Conservation (phyloP, 1,284 basidiomycete genomes). For the Boletellus deceptivus region DNA sequence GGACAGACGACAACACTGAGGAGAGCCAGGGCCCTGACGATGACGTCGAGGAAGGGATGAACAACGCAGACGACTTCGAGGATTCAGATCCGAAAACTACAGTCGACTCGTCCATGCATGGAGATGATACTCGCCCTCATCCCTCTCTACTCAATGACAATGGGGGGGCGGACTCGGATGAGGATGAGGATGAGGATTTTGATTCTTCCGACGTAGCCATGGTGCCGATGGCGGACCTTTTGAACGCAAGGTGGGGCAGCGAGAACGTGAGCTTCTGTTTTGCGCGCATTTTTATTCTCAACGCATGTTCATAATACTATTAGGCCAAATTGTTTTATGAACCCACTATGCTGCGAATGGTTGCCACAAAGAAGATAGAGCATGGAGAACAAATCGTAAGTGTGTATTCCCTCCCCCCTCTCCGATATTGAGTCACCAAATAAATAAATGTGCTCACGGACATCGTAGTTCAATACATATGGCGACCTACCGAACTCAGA, state of each 20-base stretch:
- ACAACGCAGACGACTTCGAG: slow-evolving; percentile 27
- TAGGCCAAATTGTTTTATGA: slow-evolving; percentile 88
- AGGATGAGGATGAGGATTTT: slow-evolving; percentile 60
- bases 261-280: slow-evolving; percentile 66
- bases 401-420: slow-evolving; percentile 4
- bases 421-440: not conserved
- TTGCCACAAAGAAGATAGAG: slow-evolving; percentile 72
- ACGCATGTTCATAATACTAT: not conserved
- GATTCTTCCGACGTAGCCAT: slow-evolving; percentile 79
- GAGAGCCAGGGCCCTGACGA: slow-evolving; percentile 22
- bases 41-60: slow-evolving; percentile 29
- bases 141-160: slow-evolving; percentile 24
- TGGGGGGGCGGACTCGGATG: slow-evolving; percentile 46
- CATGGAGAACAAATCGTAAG: slow-evolving; percentile 87
- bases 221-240: slow-evolving; percentile 96
- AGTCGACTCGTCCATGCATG: slow-evolving; percentile 48
- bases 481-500: slow-evolving; percentile 95
- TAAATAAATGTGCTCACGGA: not conserved
- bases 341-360: slow-evolving; percentile 72
- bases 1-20: slow-evolving; percentile 38
- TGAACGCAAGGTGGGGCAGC: slow-evolving; percentile 84
- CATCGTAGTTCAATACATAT: slow-evolving; percentile 87
- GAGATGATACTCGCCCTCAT: slow-evolving; percentile 39
- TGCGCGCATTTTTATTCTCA: not conserved
- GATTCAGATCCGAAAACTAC: slow-evolving; percentile 24